Evolutionary conservation across 495 filamentous ascomycete genomes (phyloP).

Genomic region (Podospora pseudoanserina): DNA sequence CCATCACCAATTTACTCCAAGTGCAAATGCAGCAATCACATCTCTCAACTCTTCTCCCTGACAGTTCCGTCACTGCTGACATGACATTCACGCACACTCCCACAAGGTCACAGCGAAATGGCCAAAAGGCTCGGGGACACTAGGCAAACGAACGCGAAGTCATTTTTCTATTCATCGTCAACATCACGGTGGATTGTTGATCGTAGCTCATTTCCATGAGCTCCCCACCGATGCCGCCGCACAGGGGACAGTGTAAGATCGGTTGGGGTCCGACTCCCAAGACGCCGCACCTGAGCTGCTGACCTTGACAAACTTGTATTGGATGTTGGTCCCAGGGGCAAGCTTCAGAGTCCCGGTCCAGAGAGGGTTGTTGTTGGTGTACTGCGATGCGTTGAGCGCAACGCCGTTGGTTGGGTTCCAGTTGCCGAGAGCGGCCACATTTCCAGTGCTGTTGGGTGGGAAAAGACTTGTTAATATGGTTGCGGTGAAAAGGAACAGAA

Average conservation of each 20-base stretch:
- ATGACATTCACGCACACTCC: too few relatives aligned
- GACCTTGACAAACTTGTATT: conserved; percentile 69
- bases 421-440: conserved; percentile 50
- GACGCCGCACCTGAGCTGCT: conserved; percentile 51
- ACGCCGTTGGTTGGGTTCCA: conserved; percentile 53
- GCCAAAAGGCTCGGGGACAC: too few relatives aligned
- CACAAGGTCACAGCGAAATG: too few relatives aligned
- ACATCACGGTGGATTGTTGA: neutral
- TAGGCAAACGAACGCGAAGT: neutral
- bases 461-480: neutral
- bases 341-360: conserved; percentile 55
- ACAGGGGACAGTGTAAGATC: conserved; percentile 52
- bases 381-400: conserved; percentile 51
- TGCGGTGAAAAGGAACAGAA: neutral
- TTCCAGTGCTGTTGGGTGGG: conserved; percentile 40
- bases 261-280: conserved; percentile 66
- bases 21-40: too few relatives aligned
- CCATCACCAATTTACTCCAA: too few relatives aligned
- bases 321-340: conserved; percentile 47
- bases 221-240: conserved; percentile 20
- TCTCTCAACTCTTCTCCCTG: too few relatives aligned
- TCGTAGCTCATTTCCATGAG: conserved; percentile 15
- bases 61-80: too few relatives aligned
- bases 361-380: conserved; percentile 53
- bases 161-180: neutral